Evolutionary conservation across 2,329 filamentous ascomycete genomes (phyloP), one percentile per base, ranked within the genome.

Genomic region (Keithomyces neogunnii): DNA sequence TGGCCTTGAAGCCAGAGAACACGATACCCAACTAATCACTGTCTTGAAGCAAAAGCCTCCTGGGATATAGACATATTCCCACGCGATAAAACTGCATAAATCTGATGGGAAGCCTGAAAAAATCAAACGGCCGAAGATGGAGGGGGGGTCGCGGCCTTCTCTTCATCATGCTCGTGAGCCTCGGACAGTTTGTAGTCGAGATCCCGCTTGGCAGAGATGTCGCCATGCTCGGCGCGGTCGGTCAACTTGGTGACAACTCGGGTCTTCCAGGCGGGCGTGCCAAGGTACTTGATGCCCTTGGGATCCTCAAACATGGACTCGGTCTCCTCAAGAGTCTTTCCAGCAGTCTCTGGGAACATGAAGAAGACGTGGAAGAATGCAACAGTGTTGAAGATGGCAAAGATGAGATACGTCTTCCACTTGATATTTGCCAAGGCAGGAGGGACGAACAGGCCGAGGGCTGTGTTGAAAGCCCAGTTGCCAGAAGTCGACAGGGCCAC

Each of bases 271-370:
- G 63, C 60, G 5, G 62, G 60, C 3, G 63, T 65, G 28, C 63
- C 63, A n/a, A 66, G 33, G 51, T 62, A 64, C 44, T 53, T 53
- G 51, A 64, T 58, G 31, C 63, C 63, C 47, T 66, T 62, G 54
- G 61, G 60, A 39, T 66, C 63, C 48, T 72, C 70, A 50, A 79
- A 78, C 82, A 78, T 73, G 40, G 65, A 64, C 47, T 75, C 72
- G 2, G 77, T 72, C 55, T 80, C 77, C 55, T 81, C 77, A 1
- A 81, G 68, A 0, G 74, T 74, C 66, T 78, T 79, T 49, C 75
- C 74, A 29, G 71, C 70, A 0, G 77, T 82, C 62, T 82, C 78
- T 0, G 78, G 78, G 65, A 81, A 82, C 47, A 74, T 58, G 57
- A 82, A 80, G 61, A 75, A 74, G 31, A 73, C 71, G 57, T 79